Evolutionary conservation across 2,329 filamentous ascomycete species (phyloP).

Genomic region (Xylaria sp.): DNA sequence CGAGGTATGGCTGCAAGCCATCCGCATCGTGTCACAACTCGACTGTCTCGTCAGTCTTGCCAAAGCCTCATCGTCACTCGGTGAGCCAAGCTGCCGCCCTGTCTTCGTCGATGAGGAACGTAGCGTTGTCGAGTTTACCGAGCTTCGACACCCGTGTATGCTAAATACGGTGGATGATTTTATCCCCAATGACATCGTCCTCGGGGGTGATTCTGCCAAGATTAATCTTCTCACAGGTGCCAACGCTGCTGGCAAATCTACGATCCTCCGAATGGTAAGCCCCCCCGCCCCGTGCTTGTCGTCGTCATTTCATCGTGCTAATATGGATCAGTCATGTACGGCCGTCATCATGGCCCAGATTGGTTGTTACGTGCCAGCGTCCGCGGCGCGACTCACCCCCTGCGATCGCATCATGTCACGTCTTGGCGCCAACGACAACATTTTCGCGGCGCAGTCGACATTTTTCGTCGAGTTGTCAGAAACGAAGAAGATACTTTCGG

Average conservation of each 20-base stretch:
- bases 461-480: constrained; percentile 98
- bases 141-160: constrained; percentile 95
- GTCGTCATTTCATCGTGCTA: not conserved
- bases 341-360: constrained; percentile 98
- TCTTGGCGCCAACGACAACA: constrained; percentile 96
- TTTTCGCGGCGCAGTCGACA: constrained; percentile 95
- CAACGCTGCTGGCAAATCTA: constrained; percentile 97
- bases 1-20: constrained; percentile 82
- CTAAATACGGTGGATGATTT: constrained; percentile 88
- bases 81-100: constrained; percentile 86
- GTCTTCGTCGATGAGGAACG: constrained; percentile 84
- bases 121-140: constrained; percentile 87
- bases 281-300: constrained; percentile 1
- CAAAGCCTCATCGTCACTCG: constrained; percentile 82
- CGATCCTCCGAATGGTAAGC: constrained; percentile 87
- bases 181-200: constrained; percentile 90
- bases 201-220: constrained; percentile 81
- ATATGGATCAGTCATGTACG: constrained; percentile 72
- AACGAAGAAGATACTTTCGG: constrained; percentile 95
- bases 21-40: constrained; percentile 87
- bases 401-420: constrained; percentile 99
- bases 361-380: constrained; percentile 87
- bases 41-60: constrained; percentile 95
- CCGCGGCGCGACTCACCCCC: constrained; percentile 82
- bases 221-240: constrained; percentile 93